These are phyloP conservation scores for Solanum lycopersicoides DNA, from an alignment of 257 asterid species.

Conservation along the genomic window DNA sequence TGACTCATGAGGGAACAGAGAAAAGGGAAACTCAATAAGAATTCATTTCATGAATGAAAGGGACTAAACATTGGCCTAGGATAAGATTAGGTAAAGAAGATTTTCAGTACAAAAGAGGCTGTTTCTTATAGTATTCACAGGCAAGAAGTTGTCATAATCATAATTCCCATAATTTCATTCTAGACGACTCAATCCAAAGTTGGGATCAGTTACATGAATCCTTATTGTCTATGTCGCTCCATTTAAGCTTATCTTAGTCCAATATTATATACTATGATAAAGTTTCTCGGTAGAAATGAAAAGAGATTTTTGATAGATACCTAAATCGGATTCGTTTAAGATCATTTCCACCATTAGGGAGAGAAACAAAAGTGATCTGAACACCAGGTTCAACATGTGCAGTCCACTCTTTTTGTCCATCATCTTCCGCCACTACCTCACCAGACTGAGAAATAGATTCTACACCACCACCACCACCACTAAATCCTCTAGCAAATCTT, in stretches of 20 bases:
- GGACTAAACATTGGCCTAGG: neutral
- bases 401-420: constrained; percentile 64
- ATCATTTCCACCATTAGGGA: constrained; percentile 79
- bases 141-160: neutral
- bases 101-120: neutral
- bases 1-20: neutral
- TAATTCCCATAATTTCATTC: neutral
- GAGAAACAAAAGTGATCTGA: constrained; percentile 73
- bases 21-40: neutral
- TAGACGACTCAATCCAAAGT: neutral
- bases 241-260: neutral
- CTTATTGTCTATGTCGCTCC: neutral
- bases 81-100: neutral
- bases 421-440: constrained; percentile 47
- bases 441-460: constrained; percentile 36
- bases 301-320: constrained; percentile 7
- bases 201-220: neutral
- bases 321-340: constrained; percentile 87
- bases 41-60: neutral
- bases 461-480: constrained; percentile 21
- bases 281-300: neutral
- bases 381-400: constrained; percentile 97
- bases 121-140: neutral
- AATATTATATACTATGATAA: neutral
- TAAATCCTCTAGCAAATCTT: constrained; percentile 23